Conservation (phyloP, 352 stramenopile genomes). For the Phytophthora sp. region DNA sequence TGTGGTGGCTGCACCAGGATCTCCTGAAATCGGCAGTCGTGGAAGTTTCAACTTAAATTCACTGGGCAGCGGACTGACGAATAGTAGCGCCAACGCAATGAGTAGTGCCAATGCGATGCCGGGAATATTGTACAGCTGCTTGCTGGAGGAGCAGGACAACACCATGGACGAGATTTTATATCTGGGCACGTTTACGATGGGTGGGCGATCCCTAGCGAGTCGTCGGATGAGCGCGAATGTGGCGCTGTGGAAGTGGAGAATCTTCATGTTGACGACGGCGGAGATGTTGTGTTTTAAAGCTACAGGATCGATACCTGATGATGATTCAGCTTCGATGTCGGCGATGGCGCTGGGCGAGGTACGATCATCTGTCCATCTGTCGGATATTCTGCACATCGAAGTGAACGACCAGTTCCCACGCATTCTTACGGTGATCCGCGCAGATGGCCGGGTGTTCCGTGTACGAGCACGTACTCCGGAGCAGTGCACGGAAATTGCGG, state of each 20-base stretch:
- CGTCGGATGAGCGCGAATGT: conserved; percentile 76
- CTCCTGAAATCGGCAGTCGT: conserved; percentile 17
- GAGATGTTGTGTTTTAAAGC: conserved; percentile 85
- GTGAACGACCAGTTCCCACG: conserved; percentile 73
- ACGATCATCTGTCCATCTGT: conserved; percentile 72
- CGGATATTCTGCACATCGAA: conserved; percentile 81
- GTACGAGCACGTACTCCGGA: conserved; percentile 69
- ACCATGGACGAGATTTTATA: conserved; percentile 82
- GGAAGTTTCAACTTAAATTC: conserved; percentile 41
- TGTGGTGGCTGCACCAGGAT: not conserved
- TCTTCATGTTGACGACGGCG: conserved; percentile 77
- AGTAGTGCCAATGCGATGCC: conserved; percentile 38
- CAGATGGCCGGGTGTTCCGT: conserved; percentile 75
- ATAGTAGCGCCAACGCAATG: conserved; percentile 33
- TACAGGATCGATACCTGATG: conserved; percentile 36
- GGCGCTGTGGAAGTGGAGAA: conserved; percentile 79
- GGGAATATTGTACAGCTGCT: conserved; percentile 75
- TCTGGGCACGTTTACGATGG: conserved; percentile 80
- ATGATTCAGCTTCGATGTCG: conserved; percentile 33
- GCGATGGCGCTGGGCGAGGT: conserved; percentile 67
- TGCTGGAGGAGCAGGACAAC: conserved; percentile 80
- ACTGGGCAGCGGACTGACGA: conserved; percentile 24
- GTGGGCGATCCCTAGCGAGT: conserved; percentile 69
- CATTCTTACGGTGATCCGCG: conserved; percentile 77
- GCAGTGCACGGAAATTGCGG: conserved; percentile 68